Evolutionary conservation across 2,329 filamentous ascomycete genomes (phyloP), one percentile per base, ranked within the genome.

Genomic region (Fusarium agapanthi): DNA sequence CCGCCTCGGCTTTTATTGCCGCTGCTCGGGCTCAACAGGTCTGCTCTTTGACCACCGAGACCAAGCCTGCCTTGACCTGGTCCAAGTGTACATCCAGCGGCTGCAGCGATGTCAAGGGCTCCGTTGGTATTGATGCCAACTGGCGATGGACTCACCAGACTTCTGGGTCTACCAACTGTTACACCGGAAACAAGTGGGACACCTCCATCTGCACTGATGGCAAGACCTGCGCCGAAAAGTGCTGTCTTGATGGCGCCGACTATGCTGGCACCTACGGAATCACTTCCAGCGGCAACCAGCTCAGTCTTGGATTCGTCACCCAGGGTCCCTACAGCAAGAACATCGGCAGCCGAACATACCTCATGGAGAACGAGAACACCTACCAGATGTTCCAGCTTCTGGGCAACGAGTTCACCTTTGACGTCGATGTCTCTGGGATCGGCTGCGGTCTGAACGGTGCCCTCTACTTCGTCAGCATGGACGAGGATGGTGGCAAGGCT

Each of bases 391-490:
- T 93, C 82, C 86, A 88, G 66, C 84, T 93, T 65, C 84, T 90
- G 60, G 89, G 89, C 81, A 87, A 91, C 77, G 91, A 93, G 81
- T 90, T 93, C 82, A 91, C 90, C 61, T 92, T 93, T 69, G 91
- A 93, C 61, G 91, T 93, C 32, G 91, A 93, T 78, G 88, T 92
- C 48, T 92, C 90, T 44, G 86, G 87, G 75, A 84, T 92, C 26
- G 87, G 88, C 67, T 94, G 92, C 77, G 92, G 92, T 67, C 82
- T 93, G 66, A 93, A 94, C 81, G 91, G 91, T 61, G 91, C 91
- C 50, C 83, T 93, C 51, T 93, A 93, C 83, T 88, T 90, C 61
- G 86, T 88, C 50, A 84, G 86, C 77, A 91, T 91, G 89, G 87
- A 89, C 43, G 81, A 82, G 24, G 88, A 90, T 72, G 88, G 88